Evolutionary conservation across 176 grass and related monocot species (phyloP), one percentile per base, ranked within the genome.

Genomic region (Musa schizocarpa): DNA sequence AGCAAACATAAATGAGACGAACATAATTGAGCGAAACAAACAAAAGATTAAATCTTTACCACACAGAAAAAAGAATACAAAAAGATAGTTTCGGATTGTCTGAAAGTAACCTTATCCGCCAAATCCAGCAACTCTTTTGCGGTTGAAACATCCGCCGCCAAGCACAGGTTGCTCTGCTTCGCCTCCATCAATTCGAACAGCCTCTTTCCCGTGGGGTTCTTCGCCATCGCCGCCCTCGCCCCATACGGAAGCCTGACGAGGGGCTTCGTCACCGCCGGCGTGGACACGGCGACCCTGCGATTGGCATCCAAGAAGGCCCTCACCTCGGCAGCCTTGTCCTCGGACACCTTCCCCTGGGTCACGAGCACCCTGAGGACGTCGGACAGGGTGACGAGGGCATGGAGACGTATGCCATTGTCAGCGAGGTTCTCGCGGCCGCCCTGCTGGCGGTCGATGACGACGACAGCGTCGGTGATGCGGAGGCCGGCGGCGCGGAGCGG

Each of bases 381-480:
- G 2, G 94, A 85, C 22, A 97, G 88, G 48, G 86, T 87, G 76
- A 88, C 79, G 29, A 97, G 84, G 9, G 90, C 85, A 56, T 91
- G 94, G n/a, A 97, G 79, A 20, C 74, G 82, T 65, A 97, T 85
- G 48, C 90, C 90, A 16, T 90, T 90, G 0, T 86, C 74, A 0
- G 86, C 84, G 2, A 97, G 82, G 68, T 93, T 97, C 88, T 93
- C 88, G 50, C 88, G 68, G 0, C 94, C 94, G 13, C 94, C 94
- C 76, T 97, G 94, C 86, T 97, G 79, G 63, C 94, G 84, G 72
- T 97, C 90, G 8, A 97, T 92, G 0, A 97, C 94, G 2, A 97
- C 94, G 48, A 93, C 86, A 11, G 90, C 86, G 9, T 97, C 90
- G 0, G 62, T 21, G 2, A 98, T 88, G 1, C 70, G 59, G 43